Conservation (phyloP, 2,329 filamentous ascomycete species). For the Phoma herbarum region DNA sequence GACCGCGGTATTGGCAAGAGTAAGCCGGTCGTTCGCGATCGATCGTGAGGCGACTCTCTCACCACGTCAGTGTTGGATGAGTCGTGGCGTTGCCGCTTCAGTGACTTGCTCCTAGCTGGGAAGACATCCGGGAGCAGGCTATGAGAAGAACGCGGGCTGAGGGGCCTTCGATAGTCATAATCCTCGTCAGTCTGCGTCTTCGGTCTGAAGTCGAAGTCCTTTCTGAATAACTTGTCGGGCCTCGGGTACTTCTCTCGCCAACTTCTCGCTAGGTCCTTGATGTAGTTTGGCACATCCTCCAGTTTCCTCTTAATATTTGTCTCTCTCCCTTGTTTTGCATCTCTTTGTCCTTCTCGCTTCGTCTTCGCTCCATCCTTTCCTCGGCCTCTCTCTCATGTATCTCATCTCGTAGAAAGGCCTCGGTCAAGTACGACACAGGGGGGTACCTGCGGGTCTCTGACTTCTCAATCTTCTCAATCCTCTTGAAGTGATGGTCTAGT, state of each 20-base stretch:
- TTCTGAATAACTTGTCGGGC: neutral
- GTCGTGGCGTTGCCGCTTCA: constrained; percentile 7
- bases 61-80: neutral
- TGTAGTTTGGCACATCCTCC: neutral
- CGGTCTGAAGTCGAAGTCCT: constrained; percentile 12
- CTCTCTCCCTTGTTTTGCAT: neutral
- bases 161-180: neutral
- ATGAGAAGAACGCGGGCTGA: constrained; percentile 2
- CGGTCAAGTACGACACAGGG: neutral
- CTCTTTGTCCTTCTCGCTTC: neutral
- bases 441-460: neutral
- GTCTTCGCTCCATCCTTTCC: neutral
- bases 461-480: neutral
- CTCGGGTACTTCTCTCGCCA: neutral
- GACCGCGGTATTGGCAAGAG: neutral
- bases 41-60: neutral
- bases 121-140: neutral
- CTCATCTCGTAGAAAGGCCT: neutral
- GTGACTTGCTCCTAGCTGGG: neutral
- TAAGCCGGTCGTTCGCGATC: neutral
- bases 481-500: neutral
- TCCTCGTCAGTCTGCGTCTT: neutral
- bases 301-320: neutral
- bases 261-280: neutral
- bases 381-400: neutral